Evolutionary conservation across 164 flowering plant species (phyloP).

Genomic region (Dillenia suffruticosa): DNA sequence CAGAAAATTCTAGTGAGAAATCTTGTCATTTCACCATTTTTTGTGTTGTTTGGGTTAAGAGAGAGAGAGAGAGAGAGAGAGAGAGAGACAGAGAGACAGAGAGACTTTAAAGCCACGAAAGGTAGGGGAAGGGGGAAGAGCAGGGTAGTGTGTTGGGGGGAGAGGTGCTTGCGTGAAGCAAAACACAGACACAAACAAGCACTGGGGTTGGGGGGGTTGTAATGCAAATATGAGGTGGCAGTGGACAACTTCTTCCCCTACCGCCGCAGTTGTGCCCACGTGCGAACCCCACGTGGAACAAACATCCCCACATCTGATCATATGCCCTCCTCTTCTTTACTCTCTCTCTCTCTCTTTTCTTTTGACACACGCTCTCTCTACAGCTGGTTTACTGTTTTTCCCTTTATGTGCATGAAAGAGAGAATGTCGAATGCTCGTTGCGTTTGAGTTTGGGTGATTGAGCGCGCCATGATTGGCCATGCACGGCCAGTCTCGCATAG

Average conservation of each 20-base stretch:
- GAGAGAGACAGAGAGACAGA: background rate
- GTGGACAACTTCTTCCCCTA: slow-evolving; percentile 14
- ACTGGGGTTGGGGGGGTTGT: too few relatives aligned
- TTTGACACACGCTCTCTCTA: too few relatives aligned
- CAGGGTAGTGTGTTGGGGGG: too few relatives aligned
- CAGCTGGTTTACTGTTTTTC: background rate
- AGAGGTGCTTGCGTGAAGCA: slow-evolving; percentile 49
- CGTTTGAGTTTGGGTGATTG: too few relatives aligned
- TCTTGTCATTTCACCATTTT: too few relatives aligned
- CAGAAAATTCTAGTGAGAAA: too few relatives aligned
- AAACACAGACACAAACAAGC: slow-evolving; percentile 3
- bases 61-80: slow-evolving; percentile 9
- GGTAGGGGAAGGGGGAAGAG: background rate
- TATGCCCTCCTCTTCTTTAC: slow-evolving; percentile 9
- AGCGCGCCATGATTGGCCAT: too few relatives aligned
- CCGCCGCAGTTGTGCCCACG: slow-evolving; percentile 29
- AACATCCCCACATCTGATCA: slow-evolving; percentile 24
- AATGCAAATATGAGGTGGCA: too few relatives aligned
- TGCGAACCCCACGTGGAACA: slow-evolving; percentile 21
- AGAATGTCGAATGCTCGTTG: too few relatives aligned
- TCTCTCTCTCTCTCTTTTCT: slow-evolving; percentile 3
- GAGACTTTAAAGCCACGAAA: slow-evolving; percentile 36
- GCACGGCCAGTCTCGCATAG: too few relatives aligned
- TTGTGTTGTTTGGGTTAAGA: background rate
- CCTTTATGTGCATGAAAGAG: background rate